Base-by-base conservation (phyloP, 2,329 filamentous ascomycete genomes). In the Tricladium varicosporioides region DNA sequence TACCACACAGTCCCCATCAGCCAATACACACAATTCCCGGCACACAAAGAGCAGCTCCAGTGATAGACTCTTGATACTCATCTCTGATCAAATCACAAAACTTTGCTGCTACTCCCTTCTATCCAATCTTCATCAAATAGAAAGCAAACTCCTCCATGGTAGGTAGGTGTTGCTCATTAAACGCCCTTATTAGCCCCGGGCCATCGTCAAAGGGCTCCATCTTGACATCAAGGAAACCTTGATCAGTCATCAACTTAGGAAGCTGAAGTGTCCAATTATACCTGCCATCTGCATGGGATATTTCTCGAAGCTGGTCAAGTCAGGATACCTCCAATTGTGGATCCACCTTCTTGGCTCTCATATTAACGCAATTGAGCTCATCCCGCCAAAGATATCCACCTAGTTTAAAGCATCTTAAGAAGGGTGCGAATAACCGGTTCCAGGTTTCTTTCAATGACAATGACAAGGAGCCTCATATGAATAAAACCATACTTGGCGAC, bases 301-400 rank as follows among this genome's bases (percentile, higher is more conserved):
- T 53, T 33, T 46, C 15, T n/a, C 22, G 15, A 8, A 54, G 5
- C 5, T 48, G 44, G 1, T 54, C 43, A 13, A 48, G 44, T 15
- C 16, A 31, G 2, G 51, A 32, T 5, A 44, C 13, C 40, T 48
- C 31, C 7, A 54, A 13, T 2, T 16, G 9, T 16, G 51, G 45
- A 16, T 48, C 45, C 4, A 43, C 45, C 14, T 40, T 48, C 8
- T 48, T 54, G 44, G 43, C 45, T 10, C 14, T 14, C 31, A 48
- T 54, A 33, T 54, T 54, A 32, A 42, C 44, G 18, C 31, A 54
- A 19, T 54, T 46, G 2, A 49, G 33, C 5, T 54, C 53, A 32
- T 49, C 53, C 53, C 53, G 49, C 44, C 49, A 46, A 10, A 54
- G 46, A 33, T 45, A 49, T 4, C 53, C 46, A 5, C 36, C 53